Conservation (phyloP, 2,329 filamentous ascomycete genomes). For the Acrodontium crateriforme region DNA sequence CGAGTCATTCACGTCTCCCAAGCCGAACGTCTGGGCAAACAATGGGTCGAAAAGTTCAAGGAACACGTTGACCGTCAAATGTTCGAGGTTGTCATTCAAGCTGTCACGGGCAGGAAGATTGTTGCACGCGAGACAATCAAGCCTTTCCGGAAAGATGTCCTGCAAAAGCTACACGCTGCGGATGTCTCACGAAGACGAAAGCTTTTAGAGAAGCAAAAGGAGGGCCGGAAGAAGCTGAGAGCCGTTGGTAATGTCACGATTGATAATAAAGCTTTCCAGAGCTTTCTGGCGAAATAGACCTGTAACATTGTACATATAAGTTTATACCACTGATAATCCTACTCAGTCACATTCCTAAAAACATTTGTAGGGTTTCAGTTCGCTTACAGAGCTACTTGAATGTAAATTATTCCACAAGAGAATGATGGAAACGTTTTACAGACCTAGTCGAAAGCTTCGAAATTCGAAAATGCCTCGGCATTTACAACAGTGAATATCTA, state of each 20-base stretch:
- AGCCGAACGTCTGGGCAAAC: slow-evolving; percentile 62
- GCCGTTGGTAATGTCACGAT: slow-evolving; percentile 84
- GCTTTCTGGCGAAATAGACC: slow-evolving; percentile 65
- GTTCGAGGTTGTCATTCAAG: slow-evolving; percentile 95
- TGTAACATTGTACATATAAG: no score
- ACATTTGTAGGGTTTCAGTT: no score
- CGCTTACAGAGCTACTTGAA: no score
- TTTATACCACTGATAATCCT: no score
- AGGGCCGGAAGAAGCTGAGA: slow-evolving; percentile 75
- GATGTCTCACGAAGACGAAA: slow-evolving; percentile 75
- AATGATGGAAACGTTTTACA: no score
- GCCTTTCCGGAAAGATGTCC: slow-evolving; percentile 88
- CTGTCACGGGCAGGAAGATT: slow-evolving; percentile 66
- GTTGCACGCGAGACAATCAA: slow-evolving; percentile 91
- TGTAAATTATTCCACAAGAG: no score
- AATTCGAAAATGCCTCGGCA: no score
- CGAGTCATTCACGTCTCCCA: slow-evolving; percentile 76
- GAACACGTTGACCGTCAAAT: slow-evolving; percentile 92
- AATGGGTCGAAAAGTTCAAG: slow-evolving; percentile 94
- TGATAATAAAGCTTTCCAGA: slow-evolving; percentile 89
- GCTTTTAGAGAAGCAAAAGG: slow-evolving; percentile 91
- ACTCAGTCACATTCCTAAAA: no score
- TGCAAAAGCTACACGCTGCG: slow-evolving; percentile 82
- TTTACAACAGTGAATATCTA: no score
- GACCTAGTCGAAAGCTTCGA: no score